A percentile compares a stretch with the other conserved stretches of the same genome.
phyloP scores from a whole-genome alignment of 768 basidiomycete species.

The Paxillus ammoniavirescens region DNA sequence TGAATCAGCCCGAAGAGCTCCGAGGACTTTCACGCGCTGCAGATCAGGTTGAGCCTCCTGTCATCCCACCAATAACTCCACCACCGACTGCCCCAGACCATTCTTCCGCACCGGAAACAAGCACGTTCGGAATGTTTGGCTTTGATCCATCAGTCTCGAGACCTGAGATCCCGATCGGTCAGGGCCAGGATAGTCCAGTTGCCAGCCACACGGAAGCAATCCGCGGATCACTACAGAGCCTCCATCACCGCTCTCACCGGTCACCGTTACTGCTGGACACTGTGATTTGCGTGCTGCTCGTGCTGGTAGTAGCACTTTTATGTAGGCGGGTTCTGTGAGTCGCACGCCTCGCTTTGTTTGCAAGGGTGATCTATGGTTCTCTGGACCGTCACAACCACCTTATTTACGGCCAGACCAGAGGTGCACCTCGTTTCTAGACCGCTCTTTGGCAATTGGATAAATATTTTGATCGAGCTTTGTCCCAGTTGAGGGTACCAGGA shows the following conservation, averaged over 20 bases:
- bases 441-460: constrained; percentile 13
- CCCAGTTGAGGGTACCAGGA: not conserved
- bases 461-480: constrained; percentile 16
- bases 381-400: constrained; percentile 13
- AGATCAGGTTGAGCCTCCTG: constrained; percentile 16
- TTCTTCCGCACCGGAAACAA: constrained; percentile 12
- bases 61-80: constrained; percentile 10
- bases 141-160: constrained; percentile 18
- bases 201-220: constrained; percentile 9
- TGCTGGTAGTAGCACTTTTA: constrained; percentile 65
- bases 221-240: constrained; percentile 16
- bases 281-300: constrained; percentile 70
- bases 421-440: constrained; percentile 26
- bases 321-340: constrained; percentile 54
- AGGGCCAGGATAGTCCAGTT: constrained; percentile 10
- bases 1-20: constrained; percentile 12
- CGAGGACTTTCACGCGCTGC: constrained; percentile 23
- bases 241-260: constrained; percentile 23
- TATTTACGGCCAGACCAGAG: constrained; percentile 3
- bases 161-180: constrained; percentile 7
- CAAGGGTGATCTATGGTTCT: constrained; percentile 21
- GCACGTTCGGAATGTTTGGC: not conserved
- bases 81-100: constrained; percentile 18
- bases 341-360: constrained; percentile 9
- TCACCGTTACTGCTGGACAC: constrained; percentile 71